Base-by-base conservation (phyloP, 2,329 filamentous ascomycete genomes). In the Juglanconis sp. region DNA sequence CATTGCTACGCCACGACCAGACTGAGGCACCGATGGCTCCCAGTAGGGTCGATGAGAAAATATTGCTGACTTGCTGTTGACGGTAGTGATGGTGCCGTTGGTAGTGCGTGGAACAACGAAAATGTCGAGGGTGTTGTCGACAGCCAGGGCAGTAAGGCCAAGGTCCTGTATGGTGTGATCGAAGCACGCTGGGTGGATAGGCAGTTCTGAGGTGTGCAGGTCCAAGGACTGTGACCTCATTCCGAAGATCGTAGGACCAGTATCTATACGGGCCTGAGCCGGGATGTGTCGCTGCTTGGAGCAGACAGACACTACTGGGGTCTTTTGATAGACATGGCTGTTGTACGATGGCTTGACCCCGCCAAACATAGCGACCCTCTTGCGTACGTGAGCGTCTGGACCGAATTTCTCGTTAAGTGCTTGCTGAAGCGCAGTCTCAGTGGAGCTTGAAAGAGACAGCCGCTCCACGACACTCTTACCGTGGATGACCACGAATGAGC, bases 1-100 rank as follows among this genome's bases (percentile, higher is more conserved):
- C 17, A 58, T 58, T n/a, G 56, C 56, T 48, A 47, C 52, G 1
- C 56, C 56, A 31, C 56, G 38, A 30, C 52, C 56, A 53, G 48
- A 47, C 40, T 58, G 56, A 7, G 47, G 15, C 17, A 15, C 34
- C 9, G 36, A 24, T 2, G 56, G 40, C 7, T 58, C 49, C 56
- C 49, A 58, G 32, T 53, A 48, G 17, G 56, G 32, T 31, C 34
- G 42, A 24, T 51, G 38, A 17, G 36, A 38, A 31, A 58, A 58
- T 17, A 58, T 58, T 3, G 48, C 38, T 11, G 56, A 58, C 10
- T 47, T 58, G 2, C 56, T 48, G 13, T n/a, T 47, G 10, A 58
- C 38, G 4, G 35, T 5, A 31, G 40, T 36, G 13, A 24, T 2
- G 34, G 34, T 17, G 3, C 36, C 48, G 13, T 32, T 35, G 15